A percentile compares a stretch with the other conserved stretches of the same genome.
phyloP scores from a whole-genome alignment of 2,329 filamentous ascomycete genomes.

The Aureobasidium namibiae region DNA sequence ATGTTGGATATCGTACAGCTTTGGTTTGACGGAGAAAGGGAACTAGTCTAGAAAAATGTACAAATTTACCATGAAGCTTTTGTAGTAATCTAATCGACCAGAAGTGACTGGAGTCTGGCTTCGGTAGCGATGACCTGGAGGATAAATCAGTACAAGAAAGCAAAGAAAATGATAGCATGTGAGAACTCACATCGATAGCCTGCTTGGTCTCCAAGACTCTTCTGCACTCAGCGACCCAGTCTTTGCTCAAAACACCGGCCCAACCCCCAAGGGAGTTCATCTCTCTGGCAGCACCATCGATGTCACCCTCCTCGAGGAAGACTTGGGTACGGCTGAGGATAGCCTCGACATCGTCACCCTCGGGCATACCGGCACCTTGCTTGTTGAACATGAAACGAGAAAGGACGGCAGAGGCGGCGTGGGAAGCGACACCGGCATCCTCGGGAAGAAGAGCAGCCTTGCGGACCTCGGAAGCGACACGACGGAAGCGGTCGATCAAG shows the following conservation, averaged over 20 bases:
- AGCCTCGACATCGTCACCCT: slow-evolving; percentile 86
- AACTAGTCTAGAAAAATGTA: slow-evolving; percentile 12
- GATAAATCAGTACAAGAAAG: slow-evolving; percentile 15
- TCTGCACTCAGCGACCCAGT: slow-evolving; percentile 87
- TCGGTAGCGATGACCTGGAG: slow-evolving; percentile 77
- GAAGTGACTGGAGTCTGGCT: slow-evolving; percentile 78
- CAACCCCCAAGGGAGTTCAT: slow-evolving; percentile 90
- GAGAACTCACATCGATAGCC: slow-evolving; percentile 74
- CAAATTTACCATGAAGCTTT: slow-evolving; percentile 10
- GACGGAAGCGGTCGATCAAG: slow-evolving; percentile 90
- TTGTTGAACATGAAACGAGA: slow-evolving; percentile 97
- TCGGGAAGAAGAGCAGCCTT: slow-evolving; percentile 90
- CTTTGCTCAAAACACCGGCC: slow-evolving; percentile 88
- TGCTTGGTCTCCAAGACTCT: slow-evolving; percentile 92
- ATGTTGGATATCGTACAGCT: slow-evolving; percentile 10
- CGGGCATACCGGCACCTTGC: slow-evolving; percentile 59
- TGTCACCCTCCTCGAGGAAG: slow-evolving; percentile 81
- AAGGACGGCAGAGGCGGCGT: slow-evolving; percentile 80
- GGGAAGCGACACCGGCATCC: slow-evolving; percentile 87
- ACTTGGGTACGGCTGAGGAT: slow-evolving; percentile 84
- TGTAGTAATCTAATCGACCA: slow-evolving; percentile 55
- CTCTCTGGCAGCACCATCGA: slow-evolving; percentile 86
- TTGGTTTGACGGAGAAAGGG: background rate
- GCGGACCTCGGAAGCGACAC: slow-evolving; percentile 83
- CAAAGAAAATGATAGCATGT: background rate